Evolutionary conservation across 257 asterid genomes (phyloP), one percentile per base, ranked within the genome.

Genomic region (Primulina huaijiensis): DNA sequence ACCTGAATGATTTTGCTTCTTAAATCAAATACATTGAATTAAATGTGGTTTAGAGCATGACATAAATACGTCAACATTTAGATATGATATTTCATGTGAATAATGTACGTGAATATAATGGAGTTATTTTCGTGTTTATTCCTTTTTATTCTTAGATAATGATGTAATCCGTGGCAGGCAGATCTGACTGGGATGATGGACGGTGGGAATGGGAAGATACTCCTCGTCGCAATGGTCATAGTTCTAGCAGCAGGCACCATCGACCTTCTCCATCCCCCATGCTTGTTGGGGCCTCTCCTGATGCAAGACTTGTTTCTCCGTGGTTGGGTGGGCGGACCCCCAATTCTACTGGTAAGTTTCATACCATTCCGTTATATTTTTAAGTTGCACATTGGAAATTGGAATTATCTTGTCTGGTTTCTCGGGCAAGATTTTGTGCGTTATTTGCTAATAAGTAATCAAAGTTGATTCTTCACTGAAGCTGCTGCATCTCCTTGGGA

Each of bases 151-250:
- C 74, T 21, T 77, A 25, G 52, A 33, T 29, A 37, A 59, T 72
- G 72, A 73, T 73, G 76, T 67, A 65, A 73, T 70, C 65, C 31
- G 64, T 69, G 82, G 75, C 84, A 91, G 99, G 86, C 62, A 88
- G 89, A 79, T 91, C 96, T 77, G 92, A 91, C 55, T 94, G 99
- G 99, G 97, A 94, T 80, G 96, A 94, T 76, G 96, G 97, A 67
- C 84, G 86, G 72, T 91, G 97, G 97, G 97, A 94, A 77, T 91
- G 99, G 99, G 89, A 86, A 81, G 97, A 91, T 71, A 73, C 90
- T 64, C 97, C 97, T 56, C 84, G 82, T 35, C 90, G 87, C 5
- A 95, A 88, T 72, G 80, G 86, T 46, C 85, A 65, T 65, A 64
- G 81, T 75, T 55, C 85, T 57, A 76, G 87, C 74, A 84, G 82